Evolutionary conservation across 805 yeast genomes (phyloP).

Genomic region (Ogataea zsoltii): DNA sequence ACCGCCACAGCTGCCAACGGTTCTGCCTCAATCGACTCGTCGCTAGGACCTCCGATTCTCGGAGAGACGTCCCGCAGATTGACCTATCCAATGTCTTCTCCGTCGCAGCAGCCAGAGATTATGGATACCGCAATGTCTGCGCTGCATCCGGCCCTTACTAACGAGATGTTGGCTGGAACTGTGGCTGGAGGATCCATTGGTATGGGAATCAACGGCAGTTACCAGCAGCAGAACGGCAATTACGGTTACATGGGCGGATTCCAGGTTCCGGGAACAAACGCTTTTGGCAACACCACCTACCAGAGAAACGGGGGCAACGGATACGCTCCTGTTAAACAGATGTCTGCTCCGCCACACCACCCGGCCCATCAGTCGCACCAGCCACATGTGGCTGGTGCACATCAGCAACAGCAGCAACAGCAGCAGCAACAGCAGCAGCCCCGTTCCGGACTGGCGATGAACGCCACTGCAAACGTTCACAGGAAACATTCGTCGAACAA

Average conservation of each 20-base stretch:
- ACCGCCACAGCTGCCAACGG: not conserved
- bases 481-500: slow-evolving; percentile 36
- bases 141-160: slow-evolving; percentile 28
- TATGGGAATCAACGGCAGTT: slow-evolving; percentile 25
- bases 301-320: no score
- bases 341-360: slow-evolving; percentile 2
- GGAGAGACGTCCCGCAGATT: slow-evolving; percentile 47
- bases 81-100: slow-evolving; percentile 25
- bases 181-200: slow-evolving; percentile 32
- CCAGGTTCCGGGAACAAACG: no score
- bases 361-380: not conserved
- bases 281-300: no score
- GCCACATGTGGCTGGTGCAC: not conserved
- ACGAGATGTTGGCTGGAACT: slow-evolving; percentile 27
- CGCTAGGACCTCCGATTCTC: slow-evolving; percentile 28
- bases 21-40: slow-evolving; percentile 6
- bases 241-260: slow-evolving; percentile 2
- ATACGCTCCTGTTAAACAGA: no score
- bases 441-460: slow-evolving; percentile 24
- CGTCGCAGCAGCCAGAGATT: slow-evolving; percentile 9
- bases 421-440: slow-evolving; percentile 11
- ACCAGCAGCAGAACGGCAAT: slow-evolving; percentile 6
- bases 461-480: slow-evolving; percentile 36
- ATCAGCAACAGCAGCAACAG: not conserved
- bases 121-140: slow-evolving; percentile 22